Evolutionary conservation across 2,329 filamentous ascomycete genomes (phyloP), one percentile per base, ranked within the genome.

Genomic region (Dactylellina parvicollis): DNA sequence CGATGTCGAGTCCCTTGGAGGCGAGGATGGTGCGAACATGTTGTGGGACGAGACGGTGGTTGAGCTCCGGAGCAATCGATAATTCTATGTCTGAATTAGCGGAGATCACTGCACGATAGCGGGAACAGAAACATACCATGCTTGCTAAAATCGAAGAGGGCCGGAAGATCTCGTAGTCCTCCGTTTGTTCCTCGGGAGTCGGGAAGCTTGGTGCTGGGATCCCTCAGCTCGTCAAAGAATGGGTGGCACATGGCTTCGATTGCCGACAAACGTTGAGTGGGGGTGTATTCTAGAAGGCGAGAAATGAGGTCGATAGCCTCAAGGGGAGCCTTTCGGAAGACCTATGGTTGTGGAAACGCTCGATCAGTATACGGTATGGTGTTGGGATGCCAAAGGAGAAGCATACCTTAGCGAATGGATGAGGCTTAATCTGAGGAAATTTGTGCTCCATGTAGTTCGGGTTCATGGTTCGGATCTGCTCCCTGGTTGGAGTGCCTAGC

Each of bases 391-490:
- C 18, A 46, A 50, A 24, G n/a, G 47, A 59, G 52, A 75, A 24
- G 26, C 10, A 32, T 81, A 88, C 87, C 87, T 98, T 98, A 84
- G 91, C 96, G 86, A 99, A 99, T 26, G 95, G 95, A 80, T 99
- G 95, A 69, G 95, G 95, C 85, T 99, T 99, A 85, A 99, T 99
- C 82, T 99, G 95, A 50, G 95, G 95, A 83, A 99, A 99, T 84
- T 98, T 98, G 85, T 99, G 95, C 84, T 99, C 95, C 95, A 99
- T 99, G 83, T 99, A 99, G 83, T 99, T 99, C 71, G 95, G 95
- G 83, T 99, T 99, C 95, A 99, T 99, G 76, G 95, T 99, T 78
- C 95, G 91, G 79, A 99, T 99, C 82, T 99, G 95, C 81, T 99
- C 95, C 76, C 95, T 88, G 34, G 95, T 98, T 16, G 95, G 95